phyloP scores from a whole-genome alignment of 1,284 basidiomycete genomes.

The Singerocomus rubriflavus region DNA sequence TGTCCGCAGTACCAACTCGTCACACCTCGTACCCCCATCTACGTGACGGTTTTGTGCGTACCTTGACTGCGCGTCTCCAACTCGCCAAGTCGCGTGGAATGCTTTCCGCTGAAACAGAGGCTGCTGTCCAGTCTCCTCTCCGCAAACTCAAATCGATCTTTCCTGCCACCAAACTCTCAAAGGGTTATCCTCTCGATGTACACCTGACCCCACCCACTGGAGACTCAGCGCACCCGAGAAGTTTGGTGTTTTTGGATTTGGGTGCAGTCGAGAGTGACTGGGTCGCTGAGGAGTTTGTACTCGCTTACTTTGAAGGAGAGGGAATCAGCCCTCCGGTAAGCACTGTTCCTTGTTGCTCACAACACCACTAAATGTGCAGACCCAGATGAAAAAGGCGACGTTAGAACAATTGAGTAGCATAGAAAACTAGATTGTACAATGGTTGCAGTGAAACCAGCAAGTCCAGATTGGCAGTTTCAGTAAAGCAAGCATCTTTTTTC shows the following conservation, averaged over 20 bases:
- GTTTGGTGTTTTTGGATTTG: constrained; percentile 67
- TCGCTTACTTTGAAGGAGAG: constrained; percentile 70
- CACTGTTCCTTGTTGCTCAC: constrained; percentile 4
- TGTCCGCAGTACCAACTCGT: constrained; percentile 68
- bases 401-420: constrained; percentile 21
- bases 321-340: constrained; percentile 71
- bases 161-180: constrained; percentile 62
- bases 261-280: constrained; percentile 69
- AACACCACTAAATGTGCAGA: not conserved
- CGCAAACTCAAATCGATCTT: constrained; percentile 74
- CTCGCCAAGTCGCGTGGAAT: constrained; percentile 49
- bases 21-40: constrained; percentile 80
- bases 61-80: constrained; percentile 65
- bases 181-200: constrained; percentile 67
- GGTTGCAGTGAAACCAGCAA: too few relatives aligned
- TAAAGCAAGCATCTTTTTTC: not conserved
- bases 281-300: constrained; percentile 68
- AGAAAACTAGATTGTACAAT: constrained; percentile 18
- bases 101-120: constrained; percentile 56
- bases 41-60: constrained; percentile 81
- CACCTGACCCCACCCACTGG: constrained; percentile 52
- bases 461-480: too few relatives aligned
- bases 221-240: constrained; percentile 45
- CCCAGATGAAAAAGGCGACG: constrained; percentile 44
- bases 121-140: constrained; percentile 57